Conservation (phyloP, 495 filamentous ascomycete genomes). For the Talaromyces proteolyticus region DNA sequence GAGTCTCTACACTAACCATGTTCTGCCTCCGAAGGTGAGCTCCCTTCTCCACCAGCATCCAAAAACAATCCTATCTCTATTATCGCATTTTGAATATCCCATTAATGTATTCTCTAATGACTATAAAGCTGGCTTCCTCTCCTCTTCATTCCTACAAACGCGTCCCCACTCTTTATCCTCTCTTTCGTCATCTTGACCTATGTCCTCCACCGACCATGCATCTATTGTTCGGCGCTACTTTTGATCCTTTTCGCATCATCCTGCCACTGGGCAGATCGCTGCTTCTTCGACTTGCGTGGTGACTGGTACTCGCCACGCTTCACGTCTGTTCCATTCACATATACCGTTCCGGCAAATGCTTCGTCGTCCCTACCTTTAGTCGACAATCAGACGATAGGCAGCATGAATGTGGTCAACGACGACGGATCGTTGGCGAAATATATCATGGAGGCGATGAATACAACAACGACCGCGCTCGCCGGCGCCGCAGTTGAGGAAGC, state of each 20-base stretch:
- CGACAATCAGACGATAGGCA: constrained; percentile 15
- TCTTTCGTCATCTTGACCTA: constrained; percentile 88
- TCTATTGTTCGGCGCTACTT: constrained; percentile 86
- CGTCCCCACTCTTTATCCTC: constrained; percentile 79
- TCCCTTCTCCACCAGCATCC: not conserved
- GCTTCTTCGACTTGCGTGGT: constrained; percentile 76
- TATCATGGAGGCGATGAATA: constrained; percentile 58
- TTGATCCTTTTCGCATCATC: constrained; percentile 84
- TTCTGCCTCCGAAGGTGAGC: constrained; percentile 78
- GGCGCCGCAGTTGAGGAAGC: constrained; percentile 60
- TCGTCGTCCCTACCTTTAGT: not conserved
- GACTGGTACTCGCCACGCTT: constrained; percentile 78
- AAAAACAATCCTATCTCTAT: constrained; percentile 47
- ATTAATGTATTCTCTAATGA: no score
- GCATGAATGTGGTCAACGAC: constrained; percentile 9
- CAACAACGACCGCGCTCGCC: constrained; percentile 59
- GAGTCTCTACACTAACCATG: no score
- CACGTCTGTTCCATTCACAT: constrained; percentile 21
- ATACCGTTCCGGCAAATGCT: constrained; percentile 10
- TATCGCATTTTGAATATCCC: constrained; percentile 59
- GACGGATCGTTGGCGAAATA: constrained; percentile 29
- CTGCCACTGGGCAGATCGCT: constrained; percentile 86
- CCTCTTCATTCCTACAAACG: constrained; percentile 56
- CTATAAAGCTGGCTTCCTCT: constrained; percentile 35
- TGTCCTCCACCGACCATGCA: constrained; percentile 81